Percentiles rank a stretch among this genome's conserved stretches.
phyloP scores from a whole-genome alignment of 306 rosid species.

The Glycine tomentella region DNA sequence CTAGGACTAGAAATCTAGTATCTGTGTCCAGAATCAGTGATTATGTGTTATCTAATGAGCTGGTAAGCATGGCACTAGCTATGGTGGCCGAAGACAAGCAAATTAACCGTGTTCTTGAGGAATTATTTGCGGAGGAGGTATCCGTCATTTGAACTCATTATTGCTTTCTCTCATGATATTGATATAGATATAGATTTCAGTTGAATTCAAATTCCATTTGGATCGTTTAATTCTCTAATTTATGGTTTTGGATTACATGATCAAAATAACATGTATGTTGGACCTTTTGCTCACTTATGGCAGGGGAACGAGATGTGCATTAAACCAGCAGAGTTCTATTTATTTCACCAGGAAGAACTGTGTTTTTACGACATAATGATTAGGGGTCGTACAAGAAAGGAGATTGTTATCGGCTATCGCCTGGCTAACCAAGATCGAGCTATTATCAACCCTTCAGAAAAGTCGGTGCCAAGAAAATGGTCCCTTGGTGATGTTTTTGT shows the following conservation, averaged over 20 bases:
- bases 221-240: no score
- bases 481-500: constrained; percentile 88
- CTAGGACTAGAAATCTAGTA: constrained; percentile 96
- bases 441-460: constrained; percentile 77
- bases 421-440: constrained; percentile 74
- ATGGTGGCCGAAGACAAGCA: constrained; percentile 99
- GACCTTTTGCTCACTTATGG: no score
- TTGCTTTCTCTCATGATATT: constrained; percentile 9
- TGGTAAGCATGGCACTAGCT: constrained; percentile 98
- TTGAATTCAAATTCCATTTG: no score
- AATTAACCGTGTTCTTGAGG: constrained; percentile 98
- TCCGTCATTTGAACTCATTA: no score
- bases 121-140: constrained; percentile 92
- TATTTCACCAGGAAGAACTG: constrained; percentile 90
- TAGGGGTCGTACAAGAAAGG: constrained; percentile 83
- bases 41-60: constrained; percentile 92
- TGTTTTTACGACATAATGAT: constrained; percentile 87
- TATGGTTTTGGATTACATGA: no score
- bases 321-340: constrained; percentile 90
- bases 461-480: constrained; percentile 77
- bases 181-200: no score
- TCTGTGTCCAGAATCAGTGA: constrained; percentile 99
- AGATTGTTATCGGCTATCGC: constrained; percentile 89
- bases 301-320: constrained; percentile 97
- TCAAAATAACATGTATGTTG: no score